Evolutionary conservation across 2,329 filamentous ascomycete species (phyloP), one percentile per base, ranked within the genome.

Genomic region (Colletotrichum trifolii): DNA sequence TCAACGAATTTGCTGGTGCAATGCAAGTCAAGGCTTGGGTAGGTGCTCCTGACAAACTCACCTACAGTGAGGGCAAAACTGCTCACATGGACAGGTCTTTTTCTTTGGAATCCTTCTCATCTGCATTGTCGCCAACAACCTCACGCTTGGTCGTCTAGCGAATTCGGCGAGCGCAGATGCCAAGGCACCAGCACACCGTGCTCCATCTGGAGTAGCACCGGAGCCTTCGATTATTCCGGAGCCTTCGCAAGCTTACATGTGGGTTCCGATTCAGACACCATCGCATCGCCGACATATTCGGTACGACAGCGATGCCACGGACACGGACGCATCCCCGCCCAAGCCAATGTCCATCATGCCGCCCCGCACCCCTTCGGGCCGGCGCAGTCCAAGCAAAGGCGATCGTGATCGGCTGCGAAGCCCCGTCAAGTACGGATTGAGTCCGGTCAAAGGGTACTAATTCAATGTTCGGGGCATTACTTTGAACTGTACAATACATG

Each of bases 1-100:
- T 98, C 77, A 97, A 98, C 75, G 91, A 91, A 72, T 97, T 98
- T 76, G 90, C 97, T 5, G 93, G 97, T 71, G 89, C 92, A 6
- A 94, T 98, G 77, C 93, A 91, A 68, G 91, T 93, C 77, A 97
- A 97, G 77, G 84, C 85, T 9, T 85, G 85, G 79, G 85, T 87
- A 69, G 83, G 76, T 48, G 25, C 15, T 48, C 43, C 15, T 46
- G 43, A 5, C 25, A 25, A 25, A 25, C 17, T 33, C 12, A 35
- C 25, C 11, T 25, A 5, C 3, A 12, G 11, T 8, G 12, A 38
- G 42, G 8, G 11, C 8, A 13, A 6, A 35, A 5, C n/a, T 40
- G 36, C 47, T 12, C 54, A 53, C 8, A 54, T 48, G 8, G 8
- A 8, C 6, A 87, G 84, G 81, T 81, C 2, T 85, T 87, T 67